phyloP scores from a whole-genome alignment of 2,329 filamentous ascomycete genomes.

The Aspergillus awamori region DNA sequence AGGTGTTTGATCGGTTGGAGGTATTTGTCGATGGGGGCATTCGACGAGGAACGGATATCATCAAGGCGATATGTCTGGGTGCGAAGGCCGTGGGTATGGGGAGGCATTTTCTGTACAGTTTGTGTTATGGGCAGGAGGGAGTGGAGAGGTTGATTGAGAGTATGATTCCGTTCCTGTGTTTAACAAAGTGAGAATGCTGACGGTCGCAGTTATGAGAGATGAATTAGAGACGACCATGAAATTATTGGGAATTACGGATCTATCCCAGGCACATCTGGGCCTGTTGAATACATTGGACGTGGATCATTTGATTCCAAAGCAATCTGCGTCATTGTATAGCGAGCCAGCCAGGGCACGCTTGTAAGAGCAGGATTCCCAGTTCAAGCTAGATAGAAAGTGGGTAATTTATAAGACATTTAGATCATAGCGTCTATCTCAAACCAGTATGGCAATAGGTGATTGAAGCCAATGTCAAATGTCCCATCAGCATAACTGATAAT shows the following conservation, averaged over 20 bases:
- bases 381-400: background rate
- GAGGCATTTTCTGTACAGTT: conserved; percentile 55
- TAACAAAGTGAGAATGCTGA: background rate
- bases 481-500: too few species aligned
- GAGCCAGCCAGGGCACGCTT: conserved; percentile 3
- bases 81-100: conserved; percentile 59
- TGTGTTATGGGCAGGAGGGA: conserved; percentile 58
- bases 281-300: conserved; percentile 14
- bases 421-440: too few species aligned
- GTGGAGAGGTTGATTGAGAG: conserved; percentile 59
- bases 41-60: conserved; percentile 57
- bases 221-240: conserved; percentile 14
- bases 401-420: background rate
- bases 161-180: conserved; percentile 38
- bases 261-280: conserved; percentile 9
- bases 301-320: conserved; percentile 11
- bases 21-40: conserved; percentile 60
- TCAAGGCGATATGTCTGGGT: conserved; percentile 58
- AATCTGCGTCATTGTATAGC: background rate
- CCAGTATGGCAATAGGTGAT: background rate
- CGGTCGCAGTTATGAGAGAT: conserved; percentile 12
- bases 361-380: background rate
- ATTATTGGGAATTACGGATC: conserved; percentile 13
- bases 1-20: conserved; percentile 55
- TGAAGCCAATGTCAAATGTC: too few species aligned